Percentiles rank a stretch among this genome's conserved stretches.
Conservation (phyloP, 257 asterid species). For the Plantago elongata region DNA sequence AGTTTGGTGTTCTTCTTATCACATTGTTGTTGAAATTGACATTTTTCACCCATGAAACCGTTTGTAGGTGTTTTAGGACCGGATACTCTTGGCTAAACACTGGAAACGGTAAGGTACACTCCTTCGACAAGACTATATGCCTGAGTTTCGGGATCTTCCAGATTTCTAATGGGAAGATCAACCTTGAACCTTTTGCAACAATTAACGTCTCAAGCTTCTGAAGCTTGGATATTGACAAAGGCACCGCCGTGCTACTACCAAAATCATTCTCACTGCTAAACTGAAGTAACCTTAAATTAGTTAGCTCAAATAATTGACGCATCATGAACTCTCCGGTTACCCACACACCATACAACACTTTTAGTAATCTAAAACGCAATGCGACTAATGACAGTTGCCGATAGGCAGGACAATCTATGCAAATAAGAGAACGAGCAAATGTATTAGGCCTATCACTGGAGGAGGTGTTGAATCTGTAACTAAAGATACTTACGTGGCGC, state of each 20-base stretch:
- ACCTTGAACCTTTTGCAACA: background rate
- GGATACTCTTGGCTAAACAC: background rate
- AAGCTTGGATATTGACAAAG: constrained; percentile 21
- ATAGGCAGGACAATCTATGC: background rate
- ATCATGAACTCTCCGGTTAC: constrained; percentile 7
- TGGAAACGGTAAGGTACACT: background rate
- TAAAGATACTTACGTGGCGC: constrained; percentile 7
- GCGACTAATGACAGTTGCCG: background rate
- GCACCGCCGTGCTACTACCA: constrained; percentile 18
- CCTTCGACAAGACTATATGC: constrained; percentile 12
- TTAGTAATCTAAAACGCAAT: constrained; percentile 9
- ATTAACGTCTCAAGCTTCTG: constrained; percentile 17
- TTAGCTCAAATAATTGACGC: background rate
- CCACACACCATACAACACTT: constrained; percentile 13
- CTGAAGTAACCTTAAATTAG: constrained; percentile 15
- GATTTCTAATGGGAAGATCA: constrained; percentile 20
- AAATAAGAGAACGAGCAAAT: constrained; percentile 8
- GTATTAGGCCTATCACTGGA: background rate
- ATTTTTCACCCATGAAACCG: constrained; percentile 11
- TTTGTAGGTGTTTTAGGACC: constrained; percentile 11
- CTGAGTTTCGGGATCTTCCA: constrained; percentile 21
- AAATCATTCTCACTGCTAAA: constrained; percentile 1
- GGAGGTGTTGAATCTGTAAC: background rate
- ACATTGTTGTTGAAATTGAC: background rate
- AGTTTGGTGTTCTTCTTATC: constrained; percentile 10